Percentiles rank a stretch among this genome's conserved stretches.
phyloP scores from a whole-genome alignment of 208 protist species.

The Leishmania gerbilli region DNA sequence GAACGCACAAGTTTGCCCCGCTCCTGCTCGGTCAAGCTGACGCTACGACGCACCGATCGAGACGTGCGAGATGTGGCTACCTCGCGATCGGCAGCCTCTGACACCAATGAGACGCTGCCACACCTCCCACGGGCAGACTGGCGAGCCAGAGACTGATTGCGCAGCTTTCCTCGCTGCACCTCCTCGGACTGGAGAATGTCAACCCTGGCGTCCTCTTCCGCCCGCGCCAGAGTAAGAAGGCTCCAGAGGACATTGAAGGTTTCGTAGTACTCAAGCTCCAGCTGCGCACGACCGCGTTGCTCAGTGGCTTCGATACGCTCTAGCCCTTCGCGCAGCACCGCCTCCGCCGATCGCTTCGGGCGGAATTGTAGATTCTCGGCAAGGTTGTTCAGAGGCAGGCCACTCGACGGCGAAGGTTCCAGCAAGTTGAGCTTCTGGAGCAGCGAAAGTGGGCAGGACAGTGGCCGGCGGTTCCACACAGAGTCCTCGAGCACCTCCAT shows the following conservation, averaged over 20 bases:
- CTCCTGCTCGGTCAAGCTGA: conserved; percentile 41
- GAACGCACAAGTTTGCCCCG: conserved; percentile 59
- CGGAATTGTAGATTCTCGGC: conserved; percentile 42
- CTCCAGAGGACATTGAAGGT: conserved; percentile 49
- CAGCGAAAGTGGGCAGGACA: conserved; percentile 76
- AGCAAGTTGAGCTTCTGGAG: conserved; percentile 81
- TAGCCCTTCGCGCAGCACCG: conserved; percentile 47
- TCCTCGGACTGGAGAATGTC: conserved; percentile 44
- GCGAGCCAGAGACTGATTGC: conserved; percentile 35
- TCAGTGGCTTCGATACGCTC: conserved; percentile 56
- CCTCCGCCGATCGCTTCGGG: conserved; percentile 41
- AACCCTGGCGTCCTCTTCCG: conserved; percentile 36
- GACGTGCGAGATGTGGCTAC: conserved; percentile 19
- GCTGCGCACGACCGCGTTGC: conserved; percentile 49
- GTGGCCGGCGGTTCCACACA: conserved; percentile 82
- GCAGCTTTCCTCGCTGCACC: conserved; percentile 34
- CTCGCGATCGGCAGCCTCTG: conserved; percentile 11
- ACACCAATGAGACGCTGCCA: conserved; percentile 60
- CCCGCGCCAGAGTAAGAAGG: conserved; percentile 36
- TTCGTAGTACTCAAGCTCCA: conserved; percentile 69
- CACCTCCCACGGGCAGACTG: conserved; percentile 29
- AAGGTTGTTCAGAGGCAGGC: conserved; percentile 41
- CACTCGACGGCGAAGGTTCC: conserved; percentile 32
- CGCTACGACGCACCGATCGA: conserved; percentile 49
- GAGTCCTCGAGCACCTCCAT: conserved; percentile 77